Conservation (phyloP, 441 rosid species). For the Metrosideros polymorpha region DNA sequence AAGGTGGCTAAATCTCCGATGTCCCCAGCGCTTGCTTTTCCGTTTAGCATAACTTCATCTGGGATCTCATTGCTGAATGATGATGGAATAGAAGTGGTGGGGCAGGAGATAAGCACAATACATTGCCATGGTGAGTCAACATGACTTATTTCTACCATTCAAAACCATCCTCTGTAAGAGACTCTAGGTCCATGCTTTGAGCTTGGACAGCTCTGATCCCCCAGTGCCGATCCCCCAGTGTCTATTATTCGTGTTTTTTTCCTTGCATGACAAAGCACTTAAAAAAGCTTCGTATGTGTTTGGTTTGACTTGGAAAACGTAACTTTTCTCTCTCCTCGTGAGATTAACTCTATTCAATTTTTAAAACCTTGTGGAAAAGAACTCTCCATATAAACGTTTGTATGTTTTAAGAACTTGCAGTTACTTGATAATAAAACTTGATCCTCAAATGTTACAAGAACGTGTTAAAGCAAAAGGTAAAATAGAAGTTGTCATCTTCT, state of each 20-base stretch:
- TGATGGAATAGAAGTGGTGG: conserved; percentile 46
- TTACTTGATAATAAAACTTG: background rate
- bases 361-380: background rate
- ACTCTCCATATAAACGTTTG: background rate
- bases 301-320: background rate
- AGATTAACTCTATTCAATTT: background rate
- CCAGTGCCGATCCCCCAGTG: background rate
- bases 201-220: background rate
- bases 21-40: conserved; percentile 67
- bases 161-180: background rate
- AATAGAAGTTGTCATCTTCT: background rate
- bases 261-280: background rate
- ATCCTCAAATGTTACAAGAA: background rate
- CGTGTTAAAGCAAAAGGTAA: background rate
- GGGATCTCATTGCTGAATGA: conserved; percentile 62
- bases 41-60: conserved; percentile 53
- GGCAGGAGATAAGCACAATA: conserved; percentile 57
- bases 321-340: background rate
- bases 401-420: background rate
- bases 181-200: background rate
- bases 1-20: conserved; percentile 85
- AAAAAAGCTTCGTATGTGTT: background rate
- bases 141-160: conserved; percentile 1
- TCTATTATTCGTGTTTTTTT: background rate
- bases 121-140: conserved; percentile 38